phyloP scores from a whole-genome alignment of 164 flowering plant genomes.

The Berberis vulgaris region DNA sequence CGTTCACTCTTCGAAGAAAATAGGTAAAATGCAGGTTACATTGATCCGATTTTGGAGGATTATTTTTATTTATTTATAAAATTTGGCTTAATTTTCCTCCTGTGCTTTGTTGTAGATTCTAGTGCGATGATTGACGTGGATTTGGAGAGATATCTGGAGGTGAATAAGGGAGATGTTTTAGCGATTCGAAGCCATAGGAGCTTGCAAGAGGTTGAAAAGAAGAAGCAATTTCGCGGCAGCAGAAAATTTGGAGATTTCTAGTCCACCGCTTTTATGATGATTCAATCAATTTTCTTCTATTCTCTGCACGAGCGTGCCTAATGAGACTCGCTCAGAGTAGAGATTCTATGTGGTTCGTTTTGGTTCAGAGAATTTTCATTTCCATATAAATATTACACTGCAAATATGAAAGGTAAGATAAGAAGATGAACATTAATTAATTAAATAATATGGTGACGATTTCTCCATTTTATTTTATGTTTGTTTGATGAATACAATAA shows the following conservation, averaged over 20 bases:
- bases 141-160: constrained; percentile 12
- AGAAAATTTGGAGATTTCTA: constrained; percentile 42
- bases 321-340: too few species aligned
- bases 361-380: too few species aligned
- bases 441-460: too few species aligned
- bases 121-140: constrained; percentile 1
- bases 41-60: too few species aligned
- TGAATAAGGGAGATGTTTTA: constrained; percentile 24
- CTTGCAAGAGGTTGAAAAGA: constrained; percentile 24
- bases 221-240: constrained; percentile 16
- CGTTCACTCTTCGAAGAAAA: constrained; percentile 11
- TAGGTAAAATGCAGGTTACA: constrained; percentile 32
- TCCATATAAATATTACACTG: too few species aligned
- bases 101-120: not conserved
- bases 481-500: too few species aligned
- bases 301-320: too few species aligned
- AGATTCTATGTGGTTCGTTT: too few species aligned
- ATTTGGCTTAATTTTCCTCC: not conserved
- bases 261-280: not conserved
- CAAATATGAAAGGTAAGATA: too few species aligned
- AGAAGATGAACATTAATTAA: too few species aligned
- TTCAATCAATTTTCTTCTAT: too few species aligned
- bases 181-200: constrained; percentile 35
- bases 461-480: too few species aligned
- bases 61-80: not conserved